These are phyloP conservation scores for Raffaelea arxii DNA, from an alignment of 2,329 filamentous ascomycete species.

Conservation along the genomic window DNA sequence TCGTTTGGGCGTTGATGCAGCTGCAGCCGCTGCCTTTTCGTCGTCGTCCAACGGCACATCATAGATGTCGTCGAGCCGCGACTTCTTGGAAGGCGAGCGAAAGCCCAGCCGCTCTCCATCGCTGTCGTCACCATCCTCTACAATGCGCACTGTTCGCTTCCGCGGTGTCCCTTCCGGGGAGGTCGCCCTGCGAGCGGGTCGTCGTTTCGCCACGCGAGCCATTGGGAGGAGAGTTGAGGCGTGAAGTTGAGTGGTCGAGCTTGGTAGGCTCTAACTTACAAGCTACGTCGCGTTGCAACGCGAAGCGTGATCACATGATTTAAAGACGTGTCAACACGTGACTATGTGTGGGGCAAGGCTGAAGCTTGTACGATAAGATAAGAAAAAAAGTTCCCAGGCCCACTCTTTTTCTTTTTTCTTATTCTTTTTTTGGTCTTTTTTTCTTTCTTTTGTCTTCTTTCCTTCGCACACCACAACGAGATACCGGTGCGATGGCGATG, in stretches of 20 bases:
- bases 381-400: slow-evolving; percentile 10
- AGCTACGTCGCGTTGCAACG: not conserved
- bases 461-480: not conserved
- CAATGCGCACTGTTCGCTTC: not conserved
- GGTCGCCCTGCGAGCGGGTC: not conserved
- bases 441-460: not conserved
- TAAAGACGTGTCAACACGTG: slow-evolving; percentile 14
- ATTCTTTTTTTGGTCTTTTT: not conserved
- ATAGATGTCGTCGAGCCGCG: slow-evolving; percentile 3
- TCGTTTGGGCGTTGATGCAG: not conserved
- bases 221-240: not conserved
- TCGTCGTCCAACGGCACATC: slow-evolving; percentile 5
- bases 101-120: not conserved
- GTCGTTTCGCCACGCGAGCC: slow-evolving; percentile 3
- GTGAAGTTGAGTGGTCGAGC: too few species aligned
- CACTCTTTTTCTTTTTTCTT: not conserved
- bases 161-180: not conserved
- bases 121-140: slow-evolving; percentile 1
- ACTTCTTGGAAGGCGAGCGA: slow-evolving; percentile 2
- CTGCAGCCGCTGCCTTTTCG: not conserved
- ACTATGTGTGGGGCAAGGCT: slow-evolving; percentile 3
- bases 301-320: too few species aligned
- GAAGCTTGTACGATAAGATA: slow-evolving; percentile 9
- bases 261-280: too few species aligned
- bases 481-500: not conserved